phyloP scores from a whole-genome alignment of 768 basidiomycete genomes.

The Mycena kentingensis region DNA sequence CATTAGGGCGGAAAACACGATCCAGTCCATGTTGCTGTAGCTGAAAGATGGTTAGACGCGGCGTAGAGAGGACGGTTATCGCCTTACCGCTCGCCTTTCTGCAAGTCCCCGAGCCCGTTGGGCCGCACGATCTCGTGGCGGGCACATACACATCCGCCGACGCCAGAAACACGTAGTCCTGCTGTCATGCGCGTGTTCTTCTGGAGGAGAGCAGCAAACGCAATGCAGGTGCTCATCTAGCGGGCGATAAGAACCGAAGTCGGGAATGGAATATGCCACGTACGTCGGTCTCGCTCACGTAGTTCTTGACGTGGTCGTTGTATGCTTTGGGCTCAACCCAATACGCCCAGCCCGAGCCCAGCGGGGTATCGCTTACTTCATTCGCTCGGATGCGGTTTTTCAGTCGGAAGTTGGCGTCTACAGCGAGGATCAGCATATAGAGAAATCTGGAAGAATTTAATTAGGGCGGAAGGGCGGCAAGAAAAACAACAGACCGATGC shows the following conservation, averaged over 20 bases:
- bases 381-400: conserved; percentile 18
- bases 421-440: conserved; percentile 23
- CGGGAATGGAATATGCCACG: not conserved
- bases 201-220: conserved; percentile 22
- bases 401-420: conserved; percentile 31
- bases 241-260: not conserved
- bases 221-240: conserved; percentile 23
- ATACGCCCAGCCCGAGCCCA: conserved; percentile 14
- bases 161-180: conserved; percentile 14
- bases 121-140: conserved; percentile 22
- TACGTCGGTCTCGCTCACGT: conserved; percentile 11
- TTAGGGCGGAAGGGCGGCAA: not conserved
- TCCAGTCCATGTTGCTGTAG: conserved; percentile 28
- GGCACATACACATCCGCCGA: conserved; percentile 19
- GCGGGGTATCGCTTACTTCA: conserved; percentile 8
- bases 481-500: not conserved
- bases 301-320: conserved; percentile 7
- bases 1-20: conserved; percentile 20
- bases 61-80: not conserved
- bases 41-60: not conserved
- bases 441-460: conserved; percentile 18
- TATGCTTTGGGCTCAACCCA: conserved; percentile 3
- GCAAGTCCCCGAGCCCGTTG: conserved; percentile 26
- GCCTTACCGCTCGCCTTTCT: conserved; percentile 28
- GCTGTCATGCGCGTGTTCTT: conserved; percentile 19